These are phyloP conservation scores for Sporothrix schenckii DNA, from an alignment of 2,329 filamentous ascomycete genomes.

Conservation along the genomic window DNA sequence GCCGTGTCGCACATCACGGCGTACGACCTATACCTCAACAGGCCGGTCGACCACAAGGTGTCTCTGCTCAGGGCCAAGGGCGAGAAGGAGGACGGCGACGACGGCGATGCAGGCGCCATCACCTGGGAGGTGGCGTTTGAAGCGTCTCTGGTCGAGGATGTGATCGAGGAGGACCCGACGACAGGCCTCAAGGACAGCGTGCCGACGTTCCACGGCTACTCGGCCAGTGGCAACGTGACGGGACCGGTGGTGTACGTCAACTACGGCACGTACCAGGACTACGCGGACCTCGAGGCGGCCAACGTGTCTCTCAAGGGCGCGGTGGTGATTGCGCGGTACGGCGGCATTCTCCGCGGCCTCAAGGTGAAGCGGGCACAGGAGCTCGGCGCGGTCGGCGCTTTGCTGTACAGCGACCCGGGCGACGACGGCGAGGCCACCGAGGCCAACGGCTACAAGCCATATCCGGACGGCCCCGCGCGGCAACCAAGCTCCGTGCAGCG, in stretches of 20 bases:
- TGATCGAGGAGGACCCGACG: slow-evolving; percentile 80
- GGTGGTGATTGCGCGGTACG: slow-evolving; percentile 85
- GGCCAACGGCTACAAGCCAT: slow-evolving; percentile 74
- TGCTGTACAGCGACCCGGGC: slow-evolving; percentile 87
- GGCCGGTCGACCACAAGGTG: slow-evolving; percentile 70
- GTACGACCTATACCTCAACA: slow-evolving; percentile 80
- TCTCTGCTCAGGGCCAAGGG: slow-evolving; percentile 60
- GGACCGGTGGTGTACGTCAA: slow-evolving; percentile 86
- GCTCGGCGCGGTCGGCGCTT: slow-evolving; percentile 79
- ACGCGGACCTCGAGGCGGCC: slow-evolving; percentile 74
- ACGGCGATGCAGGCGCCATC: slow-evolving; percentile 26
- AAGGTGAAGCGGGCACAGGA: slow-evolving; percentile 94
- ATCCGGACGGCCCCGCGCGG: slow-evolving; percentile 83
- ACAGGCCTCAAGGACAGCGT: slow-evolving; percentile 71
- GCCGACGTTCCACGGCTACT: slow-evolving; percentile 94
- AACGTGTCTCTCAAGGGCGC: slow-evolving; percentile 79
- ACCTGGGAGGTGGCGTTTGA: slow-evolving; percentile 70
- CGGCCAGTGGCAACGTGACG: slow-evolving; percentile 88
- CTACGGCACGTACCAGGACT: slow-evolving; percentile 85
- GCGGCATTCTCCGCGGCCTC: slow-evolving; percentile 81
- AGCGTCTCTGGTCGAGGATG: slow-evolving; percentile 80
- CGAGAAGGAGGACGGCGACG: neutral
- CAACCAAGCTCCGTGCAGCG: slow-evolving; percentile 88
- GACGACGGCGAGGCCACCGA: slow-evolving; percentile 83
- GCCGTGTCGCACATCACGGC: slow-evolving; percentile 64